Evolutionary conservation across 2,329 filamentous ascomycete species (phyloP).

Genomic region (Aspergillus flavus): DNA sequence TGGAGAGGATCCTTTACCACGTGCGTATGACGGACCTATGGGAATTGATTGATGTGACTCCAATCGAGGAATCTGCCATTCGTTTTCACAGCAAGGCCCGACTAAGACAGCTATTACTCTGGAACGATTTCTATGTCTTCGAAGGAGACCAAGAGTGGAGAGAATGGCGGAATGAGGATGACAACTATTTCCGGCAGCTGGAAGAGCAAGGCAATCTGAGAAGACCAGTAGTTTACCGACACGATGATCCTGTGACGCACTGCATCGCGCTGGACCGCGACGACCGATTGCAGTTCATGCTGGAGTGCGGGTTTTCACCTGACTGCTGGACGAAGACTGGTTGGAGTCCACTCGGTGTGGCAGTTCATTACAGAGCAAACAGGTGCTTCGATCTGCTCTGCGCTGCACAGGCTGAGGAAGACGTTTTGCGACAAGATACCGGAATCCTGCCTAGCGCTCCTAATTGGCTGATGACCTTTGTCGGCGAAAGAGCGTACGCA

Average conservation of each 20-base stretch:
- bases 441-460: neutral
- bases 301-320: neutral
- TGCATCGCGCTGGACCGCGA: neutral
- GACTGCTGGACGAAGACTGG: neutral
- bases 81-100: neutral
- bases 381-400: neutral
- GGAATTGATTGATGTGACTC: neutral
- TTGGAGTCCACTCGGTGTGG: neutral
- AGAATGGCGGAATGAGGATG: neutral
- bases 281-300: neutral
- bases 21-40: neutral
- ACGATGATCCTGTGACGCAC: neutral
- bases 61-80: neutral
- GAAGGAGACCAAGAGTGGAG: neutral
- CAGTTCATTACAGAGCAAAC: neutral
- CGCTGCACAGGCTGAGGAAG: neutral
- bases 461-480: neutral
- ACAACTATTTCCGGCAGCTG: neutral
- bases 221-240: neutral
- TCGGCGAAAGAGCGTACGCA: neutral
- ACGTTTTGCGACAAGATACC: neutral
- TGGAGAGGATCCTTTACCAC: neutral
- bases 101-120: neutral
- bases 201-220: neutral
- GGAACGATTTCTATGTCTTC: neutral